Percentiles rank a stretch among this genome's conserved stretches.
Conservation (phyloP, 2,329 filamentous ascomycete genomes). For the Sphaerulina vaccinii region DNA sequence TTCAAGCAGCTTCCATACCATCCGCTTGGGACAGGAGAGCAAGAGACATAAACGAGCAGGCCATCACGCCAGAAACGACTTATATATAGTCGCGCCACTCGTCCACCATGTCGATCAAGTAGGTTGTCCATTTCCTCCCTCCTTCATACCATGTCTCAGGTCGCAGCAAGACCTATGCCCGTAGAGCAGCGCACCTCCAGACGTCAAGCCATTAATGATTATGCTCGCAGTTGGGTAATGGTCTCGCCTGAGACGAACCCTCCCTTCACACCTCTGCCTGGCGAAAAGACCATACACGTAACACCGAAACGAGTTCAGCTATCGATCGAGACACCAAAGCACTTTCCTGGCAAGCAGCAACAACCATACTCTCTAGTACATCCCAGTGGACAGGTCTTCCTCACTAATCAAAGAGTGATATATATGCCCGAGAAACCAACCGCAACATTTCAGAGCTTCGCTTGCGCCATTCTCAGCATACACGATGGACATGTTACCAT, state of each 20-base stretch:
- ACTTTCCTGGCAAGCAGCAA: slow-evolving; percentile 64
- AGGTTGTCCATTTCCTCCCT: slow-evolving; percentile 7
- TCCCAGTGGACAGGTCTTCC: slow-evolving; percentile 28
- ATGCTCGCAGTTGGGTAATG: slow-evolving; percentile 78
- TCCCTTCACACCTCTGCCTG: slow-evolving; percentile 77
- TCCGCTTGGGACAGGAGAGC: slow-evolving; percentile 2
- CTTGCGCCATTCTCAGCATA: slow-evolving; percentile 80
- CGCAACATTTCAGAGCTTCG: slow-evolving; percentile 76
- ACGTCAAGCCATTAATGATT: slow-evolving; percentile 8
- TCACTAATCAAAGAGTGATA: slow-evolving; percentile 63
- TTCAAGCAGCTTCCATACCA: no score
- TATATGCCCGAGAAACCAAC: slow-evolving; percentile 76
- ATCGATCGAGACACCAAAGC: slow-evolving; percentile 53
- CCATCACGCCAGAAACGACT: neutral
- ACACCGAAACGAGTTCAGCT: slow-evolving; percentile 77
- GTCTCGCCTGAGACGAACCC: slow-evolving; percentile 60
- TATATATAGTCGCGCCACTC: neutral
- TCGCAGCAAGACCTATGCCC: slow-evolving; percentile 2
- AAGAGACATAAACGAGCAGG: neutral
- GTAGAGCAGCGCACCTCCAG: neutral
- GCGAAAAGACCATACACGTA: slow-evolving; percentile 77
- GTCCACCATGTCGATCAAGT: slow-evolving; percentile 31
- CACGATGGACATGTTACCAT: slow-evolving; percentile 82
- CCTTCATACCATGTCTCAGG: neutral
- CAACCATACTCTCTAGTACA: slow-evolving; percentile 34